phyloP scores from a whole-genome alignment of 345 rosid species.

The Pugionium dolabratum region DNA sequence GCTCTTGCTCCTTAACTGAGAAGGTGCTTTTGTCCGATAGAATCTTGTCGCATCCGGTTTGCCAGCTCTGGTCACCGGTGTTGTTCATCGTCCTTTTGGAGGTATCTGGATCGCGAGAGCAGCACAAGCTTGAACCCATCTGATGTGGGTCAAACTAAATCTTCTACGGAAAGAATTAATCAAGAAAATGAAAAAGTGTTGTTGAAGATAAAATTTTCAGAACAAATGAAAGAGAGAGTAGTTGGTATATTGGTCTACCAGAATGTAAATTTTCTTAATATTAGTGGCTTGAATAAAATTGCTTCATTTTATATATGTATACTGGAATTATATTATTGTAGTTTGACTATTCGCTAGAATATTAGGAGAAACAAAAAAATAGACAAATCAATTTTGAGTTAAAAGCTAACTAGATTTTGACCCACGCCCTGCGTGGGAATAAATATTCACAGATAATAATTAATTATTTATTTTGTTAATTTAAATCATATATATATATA shows the following conservation, averaged over 20 bases:
- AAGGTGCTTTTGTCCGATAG: constrained; percentile 32
- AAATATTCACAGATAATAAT: too few relatives aligned
- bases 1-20: constrained; percentile 37
- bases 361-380: not conserved
- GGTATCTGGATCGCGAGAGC: constrained; percentile 28
- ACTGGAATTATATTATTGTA: constrained; percentile 6
- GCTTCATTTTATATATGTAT: not conserved
- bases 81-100: not conserved
- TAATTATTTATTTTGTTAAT: too few relatives aligned
- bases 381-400: not conserved
- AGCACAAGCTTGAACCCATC: constrained; percentile 40
- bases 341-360: not conserved
- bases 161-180: not conserved
- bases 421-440: too few relatives aligned
- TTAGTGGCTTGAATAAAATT: constrained; percentile 12
- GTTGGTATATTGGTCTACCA: constrained; percentile 29
- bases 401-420: too few relatives aligned
- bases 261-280: constrained; percentile 18
- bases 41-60: constrained; percentile 17
- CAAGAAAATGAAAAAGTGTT: not conserved
- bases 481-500: too few relatives aligned
- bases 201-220: constrained; percentile 12
- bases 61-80: constrained; percentile 27
- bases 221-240: constrained; percentile 16
- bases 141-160: constrained; percentile 16